Evolutionary conservation across 495 filamentous ascomycete genomes (phyloP).

Genomic region (Penicillium egyptiacum): DNA sequence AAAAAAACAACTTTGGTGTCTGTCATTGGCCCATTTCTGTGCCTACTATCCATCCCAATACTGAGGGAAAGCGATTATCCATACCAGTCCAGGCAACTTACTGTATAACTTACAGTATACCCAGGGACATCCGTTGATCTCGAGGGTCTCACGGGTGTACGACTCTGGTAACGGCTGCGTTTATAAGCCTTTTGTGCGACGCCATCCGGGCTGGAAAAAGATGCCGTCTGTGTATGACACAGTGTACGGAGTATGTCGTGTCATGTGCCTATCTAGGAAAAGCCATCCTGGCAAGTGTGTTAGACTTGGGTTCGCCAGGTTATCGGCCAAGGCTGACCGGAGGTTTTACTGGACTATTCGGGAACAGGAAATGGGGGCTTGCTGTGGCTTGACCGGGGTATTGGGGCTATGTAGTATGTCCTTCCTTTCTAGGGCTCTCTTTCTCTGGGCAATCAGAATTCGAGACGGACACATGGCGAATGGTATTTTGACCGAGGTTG

Average conservation of each 20-base stretch:
- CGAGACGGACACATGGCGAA: neutral
- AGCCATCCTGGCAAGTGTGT: neutral
- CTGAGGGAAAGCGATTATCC: neutral
- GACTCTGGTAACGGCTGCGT: conserved; percentile 3
- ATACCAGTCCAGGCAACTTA: neutral
- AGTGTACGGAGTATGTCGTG: neutral
- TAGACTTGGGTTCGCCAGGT: neutral
- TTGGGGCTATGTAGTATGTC: neutral
- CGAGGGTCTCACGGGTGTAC: neutral
- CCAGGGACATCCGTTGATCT: neutral
- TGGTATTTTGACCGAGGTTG: neutral
- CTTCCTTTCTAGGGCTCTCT: neutral
- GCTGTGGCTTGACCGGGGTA: neutral
- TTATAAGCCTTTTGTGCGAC: conserved; percentile 7
- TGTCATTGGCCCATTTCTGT: neutral
- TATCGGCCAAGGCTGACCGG: neutral
- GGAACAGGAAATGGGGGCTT: neutral
- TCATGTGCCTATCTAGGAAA: neutral
- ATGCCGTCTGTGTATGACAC: neutral
- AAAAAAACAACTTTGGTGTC: neutral
- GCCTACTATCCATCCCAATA: neutral
- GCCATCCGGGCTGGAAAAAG: neutral
- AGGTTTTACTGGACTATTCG: neutral
- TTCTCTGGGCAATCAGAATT: neutral
- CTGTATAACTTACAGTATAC: neutral